Conservation (phyloP, 331 rosid species). For the Phaseolus coccineus region DNA sequence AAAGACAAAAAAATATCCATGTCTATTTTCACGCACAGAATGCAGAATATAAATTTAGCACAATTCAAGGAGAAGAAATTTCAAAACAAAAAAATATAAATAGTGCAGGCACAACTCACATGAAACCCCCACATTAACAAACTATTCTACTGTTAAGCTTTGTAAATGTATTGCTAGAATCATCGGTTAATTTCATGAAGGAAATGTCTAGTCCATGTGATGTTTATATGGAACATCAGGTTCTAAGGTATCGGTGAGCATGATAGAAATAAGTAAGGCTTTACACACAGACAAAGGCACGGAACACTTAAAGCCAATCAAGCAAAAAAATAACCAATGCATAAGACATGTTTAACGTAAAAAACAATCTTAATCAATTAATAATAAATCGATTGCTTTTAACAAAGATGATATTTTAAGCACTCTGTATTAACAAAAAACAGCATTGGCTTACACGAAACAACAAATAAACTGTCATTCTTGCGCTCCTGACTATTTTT, state of each 20-base stretch:
- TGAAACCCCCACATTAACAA: neutral
- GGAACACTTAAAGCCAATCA: conserved; percentile 7
- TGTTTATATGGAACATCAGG: too few relatives aligned
- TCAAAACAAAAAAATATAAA: too few relatives aligned
- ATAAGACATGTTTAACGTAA: neutral
- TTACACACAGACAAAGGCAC: neutral
- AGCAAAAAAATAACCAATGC: neutral
- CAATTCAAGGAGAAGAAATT: neutral
- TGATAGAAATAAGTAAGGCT: too few relatives aligned
- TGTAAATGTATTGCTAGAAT: too few relatives aligned
- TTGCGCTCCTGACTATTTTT: neutral
- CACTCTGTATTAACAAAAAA: neutral
- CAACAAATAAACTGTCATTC: neutral
- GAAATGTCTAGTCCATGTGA: too few relatives aligned
- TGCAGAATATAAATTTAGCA: neutral
- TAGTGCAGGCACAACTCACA: neutral
- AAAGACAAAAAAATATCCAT: neutral
- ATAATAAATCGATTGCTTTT: neutral
- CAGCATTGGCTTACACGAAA: neutral
- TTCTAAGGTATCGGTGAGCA: too few relatives aligned
- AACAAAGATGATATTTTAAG: neutral
- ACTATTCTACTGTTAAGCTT: neutral
- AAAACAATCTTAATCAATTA: neutral
- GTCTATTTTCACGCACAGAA: neutral
- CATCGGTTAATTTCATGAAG: too few relatives aligned